A percentile compares a stretch with the other conserved stretches of the same genome.
Conservation (phyloP, 805 yeast genomes). For the Henningerozyma blattae region DNA sequence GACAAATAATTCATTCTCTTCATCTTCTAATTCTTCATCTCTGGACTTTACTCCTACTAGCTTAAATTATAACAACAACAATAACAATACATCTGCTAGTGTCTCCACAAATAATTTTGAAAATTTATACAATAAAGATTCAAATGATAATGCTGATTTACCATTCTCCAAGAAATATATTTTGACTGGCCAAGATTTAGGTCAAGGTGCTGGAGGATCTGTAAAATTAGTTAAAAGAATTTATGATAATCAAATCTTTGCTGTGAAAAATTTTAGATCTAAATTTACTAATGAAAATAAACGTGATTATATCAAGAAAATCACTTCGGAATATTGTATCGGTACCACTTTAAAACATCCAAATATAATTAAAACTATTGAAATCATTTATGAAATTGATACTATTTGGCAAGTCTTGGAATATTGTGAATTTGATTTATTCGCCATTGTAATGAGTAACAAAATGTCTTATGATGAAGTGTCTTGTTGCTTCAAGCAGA, state of each 20-base stretch:
- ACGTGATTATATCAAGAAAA: conserved; percentile 79
- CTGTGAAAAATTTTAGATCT: conserved; percentile 83
- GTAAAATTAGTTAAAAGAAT: conserved; percentile 63
- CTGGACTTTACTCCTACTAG: too few species aligned
- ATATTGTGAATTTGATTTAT: conserved; percentile 80
- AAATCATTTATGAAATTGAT: conserved; percentile 77
- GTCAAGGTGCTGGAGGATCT: conserved; percentile 92
- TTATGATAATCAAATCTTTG: conserved; percentile 61
- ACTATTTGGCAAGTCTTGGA: conserved; percentile 86
- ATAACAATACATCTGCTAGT: neutral
- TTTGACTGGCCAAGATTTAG: conserved; percentile 73
- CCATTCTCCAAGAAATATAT: conserved; percentile 71
- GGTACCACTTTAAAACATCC: conserved; percentile 84
- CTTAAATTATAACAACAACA: neutral
- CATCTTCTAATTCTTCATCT: neutral
- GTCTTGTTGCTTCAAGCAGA: conserved; percentile 80
- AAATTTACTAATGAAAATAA: conserved; percentile 60
- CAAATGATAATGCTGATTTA: conserved; percentile 29
- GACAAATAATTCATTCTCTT: neutral
- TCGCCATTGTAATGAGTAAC: conserved; percentile 89
- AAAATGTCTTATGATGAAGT: conserved; percentile 70
- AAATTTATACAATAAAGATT: too few species aligned
- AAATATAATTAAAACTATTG: conserved; percentile 81
- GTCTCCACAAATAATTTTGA: too few species aligned
- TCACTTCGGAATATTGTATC: conserved; percentile 87